A percentile compares a stretch with the other conserved stretches of the same genome.
Evolutionary conservation across 2,329 filamentous ascomycete species (phyloP).

Genomic region (Ophiocordyceps sinensis): DNA sequence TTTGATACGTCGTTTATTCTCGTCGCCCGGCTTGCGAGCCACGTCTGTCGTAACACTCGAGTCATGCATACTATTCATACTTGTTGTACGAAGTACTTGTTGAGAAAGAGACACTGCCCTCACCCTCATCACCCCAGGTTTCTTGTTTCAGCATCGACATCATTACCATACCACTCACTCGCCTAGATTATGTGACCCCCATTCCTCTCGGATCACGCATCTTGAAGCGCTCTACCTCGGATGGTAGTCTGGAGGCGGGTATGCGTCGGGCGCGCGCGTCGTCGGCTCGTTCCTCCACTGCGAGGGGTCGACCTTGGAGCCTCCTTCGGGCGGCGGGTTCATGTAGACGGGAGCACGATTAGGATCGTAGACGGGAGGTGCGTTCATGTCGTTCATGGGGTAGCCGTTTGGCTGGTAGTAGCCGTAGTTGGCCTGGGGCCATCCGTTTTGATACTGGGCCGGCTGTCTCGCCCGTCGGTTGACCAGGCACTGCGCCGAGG

Average conservation of each 20-base stretch:
- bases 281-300: slow-evolving; percentile 22
- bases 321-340: slow-evolving; percentile 26
- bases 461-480: slow-evolving; percentile 18
- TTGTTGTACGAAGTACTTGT: no score
- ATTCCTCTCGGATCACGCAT: not conserved
- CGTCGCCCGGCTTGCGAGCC: no score
- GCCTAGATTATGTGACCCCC: not conserved
- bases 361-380: slow-evolving; percentile 44
- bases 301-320: slow-evolving; percentile 37
- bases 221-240: slow-evolving; percentile 3
- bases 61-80: no score
- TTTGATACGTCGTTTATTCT: not conserved
- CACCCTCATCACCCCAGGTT: no score
- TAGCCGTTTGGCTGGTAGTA: slow-evolving; percentile 16
- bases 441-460: slow-evolving; percentile 2
- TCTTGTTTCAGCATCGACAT: no score
- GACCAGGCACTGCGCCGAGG: slow-evolving; percentile 33
- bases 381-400: slow-evolving; percentile 38
- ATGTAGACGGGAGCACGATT: slow-evolving; percentile 42
- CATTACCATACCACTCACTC: no score
- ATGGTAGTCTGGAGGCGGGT: slow-evolving; percentile 15
- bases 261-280: slow-evolving; percentile 10
- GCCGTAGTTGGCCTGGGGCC: slow-evolving; percentile 12
- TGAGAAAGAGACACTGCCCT: no score
- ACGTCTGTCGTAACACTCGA: no score